Percentiles rank a stretch among this genome's conserved stretches.
Conservation (phyloP, 108 stramenopile genomes). For the Parmales sp. region DNA sequence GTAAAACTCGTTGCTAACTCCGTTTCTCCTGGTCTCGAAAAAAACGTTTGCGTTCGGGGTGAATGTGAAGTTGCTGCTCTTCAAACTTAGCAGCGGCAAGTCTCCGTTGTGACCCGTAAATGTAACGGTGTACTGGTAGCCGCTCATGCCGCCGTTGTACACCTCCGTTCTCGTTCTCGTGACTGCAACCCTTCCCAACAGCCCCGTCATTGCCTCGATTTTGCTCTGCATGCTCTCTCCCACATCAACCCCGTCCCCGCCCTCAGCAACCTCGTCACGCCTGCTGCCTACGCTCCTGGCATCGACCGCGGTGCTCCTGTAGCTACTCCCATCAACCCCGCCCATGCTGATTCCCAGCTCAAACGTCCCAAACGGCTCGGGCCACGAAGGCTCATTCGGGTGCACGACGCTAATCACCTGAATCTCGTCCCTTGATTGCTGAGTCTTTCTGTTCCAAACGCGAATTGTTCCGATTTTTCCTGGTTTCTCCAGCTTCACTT, state of each 20-base stretch:
- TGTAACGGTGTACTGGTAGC: not conserved
- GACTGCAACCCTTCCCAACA: not conserved
- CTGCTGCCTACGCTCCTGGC: too few species aligned
- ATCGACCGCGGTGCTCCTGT: not conserved
- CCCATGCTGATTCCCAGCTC: not conserved
- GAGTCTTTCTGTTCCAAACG: not conserved
- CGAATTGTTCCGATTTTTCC: not conserved
- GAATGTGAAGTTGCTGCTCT: not conserved
- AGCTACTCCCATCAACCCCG: not conserved
- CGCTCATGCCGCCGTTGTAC: not conserved
- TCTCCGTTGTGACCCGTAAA: slow-evolving; percentile 2
- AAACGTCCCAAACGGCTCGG: not conserved
- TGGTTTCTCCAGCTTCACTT: not conserved
- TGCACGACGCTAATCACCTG: not conserved
- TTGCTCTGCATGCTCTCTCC: not conserved
- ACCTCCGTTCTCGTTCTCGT: not conserved
- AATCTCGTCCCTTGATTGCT: not conserved
- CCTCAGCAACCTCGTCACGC: too few species aligned
- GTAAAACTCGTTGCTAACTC: not conserved
- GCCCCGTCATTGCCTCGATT: not conserved
- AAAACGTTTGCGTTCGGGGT: not conserved
- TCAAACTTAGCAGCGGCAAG: not conserved
- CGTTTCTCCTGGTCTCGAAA: not conserved
- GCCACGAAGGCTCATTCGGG: too few species aligned
- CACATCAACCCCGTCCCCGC: not conserved